Conservation (phyloP, 805 yeast genomes). For the Candida sanyiensis region DNA sequence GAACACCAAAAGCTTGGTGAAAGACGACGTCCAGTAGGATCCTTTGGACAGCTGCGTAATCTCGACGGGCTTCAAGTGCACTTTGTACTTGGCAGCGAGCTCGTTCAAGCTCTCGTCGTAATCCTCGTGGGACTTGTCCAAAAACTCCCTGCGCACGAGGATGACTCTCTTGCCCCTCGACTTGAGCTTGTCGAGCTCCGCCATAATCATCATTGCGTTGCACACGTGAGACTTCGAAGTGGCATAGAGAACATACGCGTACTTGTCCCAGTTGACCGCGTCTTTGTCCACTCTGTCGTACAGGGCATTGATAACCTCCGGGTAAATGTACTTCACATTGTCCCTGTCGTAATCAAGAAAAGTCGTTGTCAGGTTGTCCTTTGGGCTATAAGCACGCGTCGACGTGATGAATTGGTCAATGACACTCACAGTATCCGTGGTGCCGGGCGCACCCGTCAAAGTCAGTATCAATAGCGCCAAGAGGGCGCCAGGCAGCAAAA, state of each 20-base stretch:
- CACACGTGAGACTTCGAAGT: slow-evolving; percentile 46
- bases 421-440: background rate
- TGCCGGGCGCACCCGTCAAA: background rate
- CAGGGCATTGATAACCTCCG: slow-evolving; percentile 19
- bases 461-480: no score
- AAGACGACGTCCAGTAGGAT: slow-evolving; percentile 31
- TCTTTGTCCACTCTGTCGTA: slow-evolving; percentile 16
- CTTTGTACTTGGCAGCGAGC: slow-evolving; percentile 9
- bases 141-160: slow-evolving; percentile 30
- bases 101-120: slow-evolving; percentile 4
- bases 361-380: slow-evolving; percentile 1
- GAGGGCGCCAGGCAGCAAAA: no score
- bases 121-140: slow-evolving; percentile 15
- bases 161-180: slow-evolving; percentile 43
- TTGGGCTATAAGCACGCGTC: background rate
- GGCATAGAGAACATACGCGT: slow-evolving; percentile 58
- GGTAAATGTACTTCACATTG: slow-evolving; percentile 19
- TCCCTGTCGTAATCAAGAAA: slow-evolving; percentile 20
- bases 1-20: slow-evolving; percentile 51
- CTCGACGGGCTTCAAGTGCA: slow-evolving; percentile 15
- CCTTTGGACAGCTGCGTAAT: slow-evolving; percentile 5
- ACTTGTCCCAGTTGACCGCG: slow-evolving; percentile 35
- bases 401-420: background rate
- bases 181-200: slow-evolving; percentile 32
- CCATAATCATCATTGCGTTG: slow-evolving; percentile 44